phyloP scores from a whole-genome alignment of 805 yeast species.

The Teunomyces pallodes region DNA sequence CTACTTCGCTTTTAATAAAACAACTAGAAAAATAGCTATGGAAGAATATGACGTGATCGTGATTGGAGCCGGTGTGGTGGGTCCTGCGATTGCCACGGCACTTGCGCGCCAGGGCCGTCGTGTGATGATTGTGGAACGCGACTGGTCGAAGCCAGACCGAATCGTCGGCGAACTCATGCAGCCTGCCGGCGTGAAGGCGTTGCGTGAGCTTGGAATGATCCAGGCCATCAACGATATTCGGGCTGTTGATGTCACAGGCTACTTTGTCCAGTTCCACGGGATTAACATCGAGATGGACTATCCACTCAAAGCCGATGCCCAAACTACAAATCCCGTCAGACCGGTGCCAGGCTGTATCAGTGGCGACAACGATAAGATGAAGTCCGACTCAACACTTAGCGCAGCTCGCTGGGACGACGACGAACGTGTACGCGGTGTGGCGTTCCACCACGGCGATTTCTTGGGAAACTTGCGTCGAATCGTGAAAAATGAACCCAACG shows the following conservation, averaged over 20 bases:
- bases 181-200: constrained; percentile 91
- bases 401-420: constrained; percentile 55
- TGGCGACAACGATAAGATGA: constrained; percentile 56
- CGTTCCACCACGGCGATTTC: constrained; percentile 92
- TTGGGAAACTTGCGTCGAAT: constrained; percentile 69
- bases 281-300: constrained; percentile 62
- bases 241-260: constrained; percentile 77
- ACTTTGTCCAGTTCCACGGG: constrained; percentile 68
- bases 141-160: constrained; percentile 89
- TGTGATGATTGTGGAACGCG: constrained; percentile 80
- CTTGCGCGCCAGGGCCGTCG: constrained; percentile 86
- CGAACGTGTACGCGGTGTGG: constrained; percentile 66
- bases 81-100: constrained; percentile 89
- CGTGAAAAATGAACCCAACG: constrained; percentile 68
- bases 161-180: constrained; percentile 97
- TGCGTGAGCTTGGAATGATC: constrained; percentile 78
- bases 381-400: constrained; percentile 46
- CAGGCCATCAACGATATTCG: constrained; percentile 71
- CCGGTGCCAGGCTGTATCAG: constrained; percentile 56
- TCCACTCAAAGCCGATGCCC: constrained; percentile 54
- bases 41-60: constrained; percentile 72
- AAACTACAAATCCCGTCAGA: constrained; percentile 40
- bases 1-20: neutral
- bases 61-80: constrained; percentile 98
- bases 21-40: neutral